Evolutionary conservation across 2,329 filamentous ascomycete genomes (phyloP).

Genomic region (Phaeophleospora eucalypticola): DNA sequence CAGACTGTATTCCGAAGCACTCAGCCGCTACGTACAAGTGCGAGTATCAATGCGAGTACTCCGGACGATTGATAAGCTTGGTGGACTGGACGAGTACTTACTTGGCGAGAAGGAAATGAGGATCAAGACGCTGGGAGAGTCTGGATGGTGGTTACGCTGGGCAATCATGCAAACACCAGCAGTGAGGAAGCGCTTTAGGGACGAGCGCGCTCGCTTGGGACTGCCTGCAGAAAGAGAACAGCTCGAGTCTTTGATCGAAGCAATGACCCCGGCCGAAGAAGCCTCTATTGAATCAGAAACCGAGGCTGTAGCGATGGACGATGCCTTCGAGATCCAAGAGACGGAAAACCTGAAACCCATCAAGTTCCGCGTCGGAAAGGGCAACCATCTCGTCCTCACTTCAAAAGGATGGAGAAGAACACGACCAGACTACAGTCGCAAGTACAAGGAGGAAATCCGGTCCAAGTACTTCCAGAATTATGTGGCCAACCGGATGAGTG

Average conservation of each 20-base stretch:
- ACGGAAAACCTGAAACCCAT: constrained; percentile 23
- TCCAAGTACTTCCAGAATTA: constrained; percentile 9
- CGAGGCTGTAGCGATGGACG: constrained; percentile 25
- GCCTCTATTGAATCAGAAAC: constrained; percentile 12
- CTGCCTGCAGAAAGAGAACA: constrained; percentile 43
- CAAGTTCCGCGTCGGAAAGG: constrained; percentile 30
- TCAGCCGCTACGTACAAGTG: constrained; percentile 62
- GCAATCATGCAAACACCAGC: constrained; percentile 74
- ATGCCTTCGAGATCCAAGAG: constrained; percentile 26
- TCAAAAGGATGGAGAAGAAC: constrained; percentile 29
- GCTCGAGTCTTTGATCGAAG: constrained; percentile 16
- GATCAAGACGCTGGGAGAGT: constrained; percentile 80
- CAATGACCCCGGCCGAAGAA: constrained; percentile 13
- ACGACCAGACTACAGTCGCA: constrained; percentile 15
- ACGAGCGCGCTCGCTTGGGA: constrained; percentile 62
- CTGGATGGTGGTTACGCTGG: constrained; percentile 88
- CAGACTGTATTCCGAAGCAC: constrained; percentile 60
- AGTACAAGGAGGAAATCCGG: constrained; percentile 25
- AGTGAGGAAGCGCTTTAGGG: constrained; percentile 62
- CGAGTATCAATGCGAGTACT: constrained; percentile 65
- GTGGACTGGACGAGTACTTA: constrained; percentile 88
- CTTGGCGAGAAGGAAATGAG: constrained; percentile 72
- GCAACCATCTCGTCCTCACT: constrained; percentile 30
- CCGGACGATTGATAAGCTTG: constrained; percentile 69
- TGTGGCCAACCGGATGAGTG: constrained; percentile 10